A percentile compares a stretch with the other conserved stretches of the same genome.
These are phyloP conservation scores for Rhododendron ferrugineum DNA, from an alignment of 148 eudicot species.

Conservation along the genomic window DNA sequence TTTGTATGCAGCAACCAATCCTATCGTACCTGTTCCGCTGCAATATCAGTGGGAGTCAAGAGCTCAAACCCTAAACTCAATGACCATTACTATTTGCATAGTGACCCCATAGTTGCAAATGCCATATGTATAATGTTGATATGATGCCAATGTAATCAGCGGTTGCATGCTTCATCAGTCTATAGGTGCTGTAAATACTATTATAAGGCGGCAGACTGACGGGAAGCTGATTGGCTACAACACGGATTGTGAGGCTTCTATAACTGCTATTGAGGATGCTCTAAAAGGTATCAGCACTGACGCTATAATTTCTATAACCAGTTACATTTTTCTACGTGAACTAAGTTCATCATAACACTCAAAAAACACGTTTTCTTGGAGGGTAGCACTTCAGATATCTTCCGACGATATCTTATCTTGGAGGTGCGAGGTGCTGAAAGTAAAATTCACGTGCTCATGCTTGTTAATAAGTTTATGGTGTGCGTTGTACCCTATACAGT, in stretches of 20 bases:
- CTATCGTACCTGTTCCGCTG: background rate
- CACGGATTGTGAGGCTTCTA: conserved; percentile 52
- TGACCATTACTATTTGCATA: background rate
- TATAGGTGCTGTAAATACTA: conserved; percentile 53
- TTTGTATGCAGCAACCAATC: background rate
- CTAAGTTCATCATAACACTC: background rate
- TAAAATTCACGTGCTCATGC: background rate
- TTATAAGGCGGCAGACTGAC: conserved; percentile 33
- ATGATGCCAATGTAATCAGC: conserved; percentile 11
- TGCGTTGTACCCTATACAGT: background rate
- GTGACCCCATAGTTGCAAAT: background rate
- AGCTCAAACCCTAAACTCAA: background rate
- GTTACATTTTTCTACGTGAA: background rate
- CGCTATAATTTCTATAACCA: conserved; percentile 5
- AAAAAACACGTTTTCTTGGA: background rate
- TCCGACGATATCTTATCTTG: background rate
- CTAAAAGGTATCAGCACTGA: conserved; percentile 26
- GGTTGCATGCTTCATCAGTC: conserved; percentile 27
- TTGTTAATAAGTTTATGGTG: background rate
- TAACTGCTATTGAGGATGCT: conserved; percentile 52
- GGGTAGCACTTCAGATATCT: background rate
- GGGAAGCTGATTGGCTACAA: conserved; percentile 48
- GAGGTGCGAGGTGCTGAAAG: background rate
- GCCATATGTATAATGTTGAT: background rate
- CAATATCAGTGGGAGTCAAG: background rate